Base-by-base conservation (phyloP, 2,329 filamentous ascomycete genomes). In the Pezicula carpinea region DNA sequence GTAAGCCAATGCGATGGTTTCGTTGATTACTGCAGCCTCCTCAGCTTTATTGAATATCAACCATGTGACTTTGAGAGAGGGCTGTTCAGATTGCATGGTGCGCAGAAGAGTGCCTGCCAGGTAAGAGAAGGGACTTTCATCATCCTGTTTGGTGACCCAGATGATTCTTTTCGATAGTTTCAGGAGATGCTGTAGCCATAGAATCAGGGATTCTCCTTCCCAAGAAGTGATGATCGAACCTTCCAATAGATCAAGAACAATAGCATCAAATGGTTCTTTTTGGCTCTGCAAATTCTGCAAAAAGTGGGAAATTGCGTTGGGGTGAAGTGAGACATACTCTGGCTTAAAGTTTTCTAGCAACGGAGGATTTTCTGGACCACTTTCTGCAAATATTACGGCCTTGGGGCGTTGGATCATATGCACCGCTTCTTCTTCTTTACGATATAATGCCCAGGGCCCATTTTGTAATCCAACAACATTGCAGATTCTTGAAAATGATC, bases 41-140 rank as follows among this genome's bases (percentile, higher is more conserved):
- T 36, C 34, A 5, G 13, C 15, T 15, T 36, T 36, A 3, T 39
- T 10, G 18, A 39, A 39, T 11, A n/a, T 39, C 38, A 39, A 22
- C 38, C 38, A 39, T 15, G 21, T 22, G 38, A 39, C 38, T 39
- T 39, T 21, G 11, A 39, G 38, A 21, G 38, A 39, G 18, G 38
- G 38, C 21, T 39, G 38, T 39, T 39, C 38, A 7, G 38, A 19
- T 23, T 39, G 38, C 5, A 39, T 17, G 10, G 38, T 39, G 14
- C 38, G 38, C 14, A 39, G 38, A 19, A 39, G 18, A 23, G 13
- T 22, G 11, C 38, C 38, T 21, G 38, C 18, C 11, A 39, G 13
- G 4, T 17, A 22, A n/a, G 4, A 22, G 38, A 39, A 39, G 13
- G 38, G 38, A 39, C n/a, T 22, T 22, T 22, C 38, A 11, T 8